phyloP scores from a whole-genome alignment of 1,139 yeast genomes.

The Insectozyma bohioensis region DNA sequence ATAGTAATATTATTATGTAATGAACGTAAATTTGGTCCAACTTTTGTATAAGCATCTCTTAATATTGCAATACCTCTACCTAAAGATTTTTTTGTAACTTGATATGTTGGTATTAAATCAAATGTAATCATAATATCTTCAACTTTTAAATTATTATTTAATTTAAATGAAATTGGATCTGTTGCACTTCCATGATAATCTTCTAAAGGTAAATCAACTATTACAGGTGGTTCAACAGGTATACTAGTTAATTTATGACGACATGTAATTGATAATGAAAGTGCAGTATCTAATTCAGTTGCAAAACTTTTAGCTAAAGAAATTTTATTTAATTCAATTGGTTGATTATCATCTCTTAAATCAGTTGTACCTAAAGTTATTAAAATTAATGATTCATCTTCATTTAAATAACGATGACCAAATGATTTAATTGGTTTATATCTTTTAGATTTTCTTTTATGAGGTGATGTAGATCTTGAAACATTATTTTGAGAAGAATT shows the following conservation, averaged over 20 bases:
- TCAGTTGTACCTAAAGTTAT: constrained; percentile 89
- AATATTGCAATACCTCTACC: constrained; percentile 88
- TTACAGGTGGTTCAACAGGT: constrained; percentile 60
- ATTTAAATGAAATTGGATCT: constrained; percentile 79
- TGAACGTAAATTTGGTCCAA: constrained; percentile 70
- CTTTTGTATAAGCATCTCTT: constrained; percentile 61
- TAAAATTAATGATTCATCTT: constrained; percentile 65
- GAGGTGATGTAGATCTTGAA: constrained; percentile 32
- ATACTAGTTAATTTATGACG: constrained; percentile 42
- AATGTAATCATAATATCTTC: constrained; percentile 66
- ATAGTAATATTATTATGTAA: constrained; percentile 65
- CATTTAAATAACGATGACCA: constrained; percentile 75
- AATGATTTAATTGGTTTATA: constrained; percentile 70
- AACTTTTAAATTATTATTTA: constrained; percentile 48
- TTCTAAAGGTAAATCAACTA: constrained; percentile 81
- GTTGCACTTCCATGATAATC: constrained; percentile 75
- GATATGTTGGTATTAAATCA: constrained; percentile 93
- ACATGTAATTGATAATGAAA: constrained; percentile 71
- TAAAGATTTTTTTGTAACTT: constrained; percentile 49
- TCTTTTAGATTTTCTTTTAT: constrained; percentile 21
- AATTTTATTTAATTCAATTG: constrained; percentile 71
- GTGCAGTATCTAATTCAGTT: constrained; percentile 85
- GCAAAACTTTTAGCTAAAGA: constrained; percentile 74
- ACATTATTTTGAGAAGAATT: constrained; percentile 21
- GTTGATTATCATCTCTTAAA: constrained; percentile 55